Conservation (phyloP, 2,329 filamentous ascomycete species). For the Microcyclospora tardicrescens region DNA sequence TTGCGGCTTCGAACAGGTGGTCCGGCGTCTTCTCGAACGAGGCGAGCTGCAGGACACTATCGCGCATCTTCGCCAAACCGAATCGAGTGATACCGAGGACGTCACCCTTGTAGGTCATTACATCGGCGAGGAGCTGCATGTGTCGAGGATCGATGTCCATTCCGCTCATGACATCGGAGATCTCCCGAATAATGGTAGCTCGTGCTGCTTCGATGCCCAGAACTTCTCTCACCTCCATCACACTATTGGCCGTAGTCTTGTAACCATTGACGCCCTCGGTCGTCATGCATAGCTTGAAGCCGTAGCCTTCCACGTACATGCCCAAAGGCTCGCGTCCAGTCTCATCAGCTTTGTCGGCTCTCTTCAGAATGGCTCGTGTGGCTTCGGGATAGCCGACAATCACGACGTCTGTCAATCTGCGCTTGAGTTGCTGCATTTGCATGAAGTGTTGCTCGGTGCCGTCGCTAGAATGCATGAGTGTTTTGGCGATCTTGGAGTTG, state of each 20-base stretch:
- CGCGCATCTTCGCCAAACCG: constrained; percentile 89
- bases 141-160: constrained; percentile 97
- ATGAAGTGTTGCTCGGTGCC: constrained; percentile 53
- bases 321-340: constrained; percentile 44
- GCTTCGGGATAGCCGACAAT: constrained; percentile 85
- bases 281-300: constrained; percentile 76
- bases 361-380: constrained; percentile 76
- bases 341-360: constrained; percentile 52
- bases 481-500: constrained; percentile 27
- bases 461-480: constrained; percentile 22
- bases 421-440: constrained; percentile 73
- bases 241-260: constrained; percentile 63
- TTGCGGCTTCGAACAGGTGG: constrained; percentile 89
- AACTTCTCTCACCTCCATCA: constrained; percentile 78
- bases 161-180: constrained; percentile 73
- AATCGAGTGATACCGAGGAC: constrained; percentile 94
- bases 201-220: constrained; percentile 92
- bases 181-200: constrained; percentile 78
- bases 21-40: constrained; percentile 98
- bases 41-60: constrained; percentile 83
- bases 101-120: constrained; percentile 98
- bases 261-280: constrained; percentile 81
- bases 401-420: constrained; percentile 66
- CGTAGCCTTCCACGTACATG: constrained; percentile 85
- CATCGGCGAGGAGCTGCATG: constrained; percentile 92